These are phyloP conservation scores for Fonsecaea nubica DNA, from an alignment of 2,329 filamentous ascomycete genomes.

Conservation along the genomic window DNA sequence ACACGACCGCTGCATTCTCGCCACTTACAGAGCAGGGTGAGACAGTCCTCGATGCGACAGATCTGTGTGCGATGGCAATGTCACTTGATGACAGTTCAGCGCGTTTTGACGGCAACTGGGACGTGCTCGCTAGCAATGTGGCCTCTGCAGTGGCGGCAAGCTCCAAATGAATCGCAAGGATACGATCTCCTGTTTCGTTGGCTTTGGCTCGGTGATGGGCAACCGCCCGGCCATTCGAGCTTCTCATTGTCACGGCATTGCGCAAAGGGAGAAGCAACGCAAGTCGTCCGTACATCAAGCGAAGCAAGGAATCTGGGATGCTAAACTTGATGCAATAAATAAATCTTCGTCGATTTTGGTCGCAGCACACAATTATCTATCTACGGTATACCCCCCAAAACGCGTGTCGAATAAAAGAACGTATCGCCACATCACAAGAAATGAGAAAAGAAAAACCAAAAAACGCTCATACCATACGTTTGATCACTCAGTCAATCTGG, in stretches of 20 bases:
- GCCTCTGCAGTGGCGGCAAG: not conserved
- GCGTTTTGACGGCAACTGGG: slow-evolving; percentile 6
- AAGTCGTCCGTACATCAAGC: no score
- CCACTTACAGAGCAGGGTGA: not conserved
- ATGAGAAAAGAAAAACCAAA: no score
- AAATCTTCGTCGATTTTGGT: no score
- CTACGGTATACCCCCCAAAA: no score
- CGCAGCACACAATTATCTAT: no score
- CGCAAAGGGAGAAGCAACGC: no score
- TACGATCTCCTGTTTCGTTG: not conserved
- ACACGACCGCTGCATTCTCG: not conserved
- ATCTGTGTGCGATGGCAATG: not conserved
- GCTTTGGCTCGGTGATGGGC: not conserved
- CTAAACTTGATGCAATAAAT: no score
- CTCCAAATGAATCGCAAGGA: not conserved
- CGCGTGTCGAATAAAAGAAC: no score
- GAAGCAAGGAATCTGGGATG: no score
- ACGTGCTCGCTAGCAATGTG: slow-evolving; percentile 2
- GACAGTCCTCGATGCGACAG: not conserved
- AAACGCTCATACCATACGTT: no score
- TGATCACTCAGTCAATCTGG: not conserved
- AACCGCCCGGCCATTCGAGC: not conserved
- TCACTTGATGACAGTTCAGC: not conserved
- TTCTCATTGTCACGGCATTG: no score
- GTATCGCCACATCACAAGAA: no score